Conservation (phyloP, 805 yeast genomes). For the Isabelozyma gotoi region DNA sequence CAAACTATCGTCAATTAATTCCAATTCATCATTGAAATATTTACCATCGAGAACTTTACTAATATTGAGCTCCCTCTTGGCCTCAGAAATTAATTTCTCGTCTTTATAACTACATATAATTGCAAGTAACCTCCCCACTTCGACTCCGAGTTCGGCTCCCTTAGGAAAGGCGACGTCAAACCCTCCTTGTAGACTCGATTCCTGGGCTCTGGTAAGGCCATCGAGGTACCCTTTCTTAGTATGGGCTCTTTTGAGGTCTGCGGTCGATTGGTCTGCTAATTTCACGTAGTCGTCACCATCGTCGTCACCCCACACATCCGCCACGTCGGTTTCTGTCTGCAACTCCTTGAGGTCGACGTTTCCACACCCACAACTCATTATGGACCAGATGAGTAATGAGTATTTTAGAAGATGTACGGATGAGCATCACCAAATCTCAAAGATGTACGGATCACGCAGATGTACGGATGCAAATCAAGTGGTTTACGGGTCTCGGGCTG, state of each 20-base stretch:
- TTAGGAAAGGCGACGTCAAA: conserved; percentile 77
- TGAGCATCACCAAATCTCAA: not conserved
- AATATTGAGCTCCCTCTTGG: conserved; percentile 56
- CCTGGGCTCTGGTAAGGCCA: conserved; percentile 71
- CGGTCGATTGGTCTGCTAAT: conserved; percentile 9
- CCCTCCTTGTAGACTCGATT: conserved; percentile 69
- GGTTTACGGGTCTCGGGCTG: no score
- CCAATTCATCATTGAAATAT: conserved; percentile 53
- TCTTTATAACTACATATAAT: conserved; percentile 18
- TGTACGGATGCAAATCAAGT: no score
- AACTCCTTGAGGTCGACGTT: not conserved
- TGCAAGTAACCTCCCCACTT: conserved; percentile 67
- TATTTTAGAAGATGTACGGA: not conserved
- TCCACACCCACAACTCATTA: not conserved
- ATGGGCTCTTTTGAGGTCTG: conserved; percentile 57
- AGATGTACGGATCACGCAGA: not conserved
- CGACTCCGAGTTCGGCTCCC: conserved; percentile 70
- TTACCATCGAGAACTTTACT: conserved; percentile 52
- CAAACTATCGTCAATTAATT: conserved; percentile 31
- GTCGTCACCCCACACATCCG: conserved; percentile 33
- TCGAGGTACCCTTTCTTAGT: conserved; percentile 80
- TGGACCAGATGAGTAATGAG: no score
- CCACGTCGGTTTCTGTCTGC: conserved; percentile 7
- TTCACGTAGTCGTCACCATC: conserved; percentile 12
- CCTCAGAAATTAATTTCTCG: conserved; percentile 27